Percentiles rank a stretch among this genome's conserved stretches.
Evolutionary conservation across 2,329 filamentous ascomycete species (phyloP).

Genomic region (Fusarium azukiicola): DNA sequence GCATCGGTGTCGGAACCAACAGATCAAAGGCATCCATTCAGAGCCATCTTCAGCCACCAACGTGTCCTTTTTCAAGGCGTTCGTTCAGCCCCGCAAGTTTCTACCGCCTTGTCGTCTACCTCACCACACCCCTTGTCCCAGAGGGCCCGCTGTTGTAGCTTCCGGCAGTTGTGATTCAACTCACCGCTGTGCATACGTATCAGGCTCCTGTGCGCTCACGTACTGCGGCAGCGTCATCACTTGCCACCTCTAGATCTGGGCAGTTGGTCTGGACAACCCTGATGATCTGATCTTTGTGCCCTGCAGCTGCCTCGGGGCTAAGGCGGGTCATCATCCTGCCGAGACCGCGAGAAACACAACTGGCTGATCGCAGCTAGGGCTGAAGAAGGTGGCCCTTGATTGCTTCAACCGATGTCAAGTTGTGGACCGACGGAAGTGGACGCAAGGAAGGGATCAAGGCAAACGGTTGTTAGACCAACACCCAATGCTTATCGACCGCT

Average conservation of each 20-base stretch:
- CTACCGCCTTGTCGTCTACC: background rate
- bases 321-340: constrained; percentile 12
- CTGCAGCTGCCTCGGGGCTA: background rate
- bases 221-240: background rate
- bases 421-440: background rate
- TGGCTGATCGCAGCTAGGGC: background rate
- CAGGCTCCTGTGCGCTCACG: background rate
- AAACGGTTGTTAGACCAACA: background rate
- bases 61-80: background rate
- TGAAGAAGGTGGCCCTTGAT: background rate
- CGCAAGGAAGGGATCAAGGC: background rate
- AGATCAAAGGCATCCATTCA: background rate
- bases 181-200: background rate
- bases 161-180: background rate
- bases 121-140: background rate
- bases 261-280: background rate
- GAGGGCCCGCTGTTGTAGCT: background rate
- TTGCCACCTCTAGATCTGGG: background rate
- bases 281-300: background rate
- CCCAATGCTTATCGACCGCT: background rate
- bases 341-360: background rate
- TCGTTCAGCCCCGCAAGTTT: background rate
- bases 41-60: background rate
- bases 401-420: background rate
- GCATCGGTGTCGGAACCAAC: too few species aligned